These are phyloP conservation scores for Datisca glomerata DNA, from an alignment of 306 rosid species.

Conservation along the genomic window DNA sequence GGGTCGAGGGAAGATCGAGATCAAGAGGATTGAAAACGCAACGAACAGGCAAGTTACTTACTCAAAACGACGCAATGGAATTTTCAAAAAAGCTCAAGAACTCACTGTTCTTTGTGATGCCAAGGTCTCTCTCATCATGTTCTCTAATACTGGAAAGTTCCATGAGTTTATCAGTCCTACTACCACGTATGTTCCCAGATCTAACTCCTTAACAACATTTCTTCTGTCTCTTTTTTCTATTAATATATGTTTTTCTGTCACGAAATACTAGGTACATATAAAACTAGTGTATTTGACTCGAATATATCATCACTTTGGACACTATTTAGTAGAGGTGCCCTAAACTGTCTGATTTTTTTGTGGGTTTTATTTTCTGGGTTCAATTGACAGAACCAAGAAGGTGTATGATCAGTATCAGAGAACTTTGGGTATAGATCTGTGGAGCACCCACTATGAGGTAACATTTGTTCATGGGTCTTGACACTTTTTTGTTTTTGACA, in stretches of 20 bases:
- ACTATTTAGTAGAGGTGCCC: no score
- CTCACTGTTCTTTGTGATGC: constrained; percentile 90
- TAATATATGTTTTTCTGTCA: no score
- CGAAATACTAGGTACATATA: no score
- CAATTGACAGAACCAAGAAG: constrained; percentile 33
- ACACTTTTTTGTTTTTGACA: no score
- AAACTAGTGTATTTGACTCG: no score
- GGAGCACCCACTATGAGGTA: constrained; percentile 72
- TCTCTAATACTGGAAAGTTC: constrained; percentile 48
- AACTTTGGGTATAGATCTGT: constrained; percentile 40
- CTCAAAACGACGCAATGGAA: constrained; percentile 71
- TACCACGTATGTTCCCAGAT: constrained; percentile 24
- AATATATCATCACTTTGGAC: no score
- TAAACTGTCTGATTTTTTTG: not conserved
- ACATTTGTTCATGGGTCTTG: no score
- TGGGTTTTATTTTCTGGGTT: not conserved
- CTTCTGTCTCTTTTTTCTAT: not conserved
- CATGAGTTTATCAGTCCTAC: constrained; percentile 54
- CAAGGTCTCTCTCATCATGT: constrained; percentile 69
- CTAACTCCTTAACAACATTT: no score
- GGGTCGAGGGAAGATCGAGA: constrained; percentile 84
- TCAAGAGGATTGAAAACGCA: constrained; percentile 63
- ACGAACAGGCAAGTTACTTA: constrained; percentile 88
- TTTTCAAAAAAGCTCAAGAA: constrained; percentile 85
- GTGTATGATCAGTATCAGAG: constrained; percentile 58